Conservation (phyloP, 306 rosid genomes). For the Potentilla sterilis region DNA sequence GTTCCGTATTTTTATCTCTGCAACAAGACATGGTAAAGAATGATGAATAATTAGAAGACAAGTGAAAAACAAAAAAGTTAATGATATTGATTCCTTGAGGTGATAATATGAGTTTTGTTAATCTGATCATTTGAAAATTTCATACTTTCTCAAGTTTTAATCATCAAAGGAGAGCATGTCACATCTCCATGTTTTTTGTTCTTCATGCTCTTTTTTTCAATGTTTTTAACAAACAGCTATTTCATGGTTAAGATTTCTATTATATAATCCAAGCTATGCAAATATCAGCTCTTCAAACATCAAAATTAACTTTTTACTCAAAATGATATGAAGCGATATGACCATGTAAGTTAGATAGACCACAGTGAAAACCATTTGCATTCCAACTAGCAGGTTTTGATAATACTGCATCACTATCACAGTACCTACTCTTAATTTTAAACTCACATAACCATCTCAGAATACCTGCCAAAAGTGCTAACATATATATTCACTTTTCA, state of each 20-base stretch:
- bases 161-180: background rate
- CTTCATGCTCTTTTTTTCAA: background rate
- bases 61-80: background rate
- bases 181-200: too few species aligned
- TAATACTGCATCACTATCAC: constrained; percentile 2
- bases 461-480: background rate
- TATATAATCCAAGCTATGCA: background rate
- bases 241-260: background rate
- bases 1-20: constrained; percentile 78
- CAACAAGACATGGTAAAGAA: constrained; percentile 28
- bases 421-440: background rate
- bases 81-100: background rate
- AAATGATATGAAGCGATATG: background rate
- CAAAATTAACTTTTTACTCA: background rate
- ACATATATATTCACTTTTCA: background rate
- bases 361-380: background rate
- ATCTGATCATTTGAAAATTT: background rate
- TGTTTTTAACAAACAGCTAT: background rate
- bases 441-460: background rate
- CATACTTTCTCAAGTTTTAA: background rate
- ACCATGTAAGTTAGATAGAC: background rate
- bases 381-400: background rate
- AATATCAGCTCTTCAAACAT: background rate
- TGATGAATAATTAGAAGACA: constrained; percentile 5
- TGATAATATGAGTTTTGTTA: background rate